phyloP scores from a whole-genome alignment of 768 basidiomycete genomes.

The Termitomyces sp. region DNA sequence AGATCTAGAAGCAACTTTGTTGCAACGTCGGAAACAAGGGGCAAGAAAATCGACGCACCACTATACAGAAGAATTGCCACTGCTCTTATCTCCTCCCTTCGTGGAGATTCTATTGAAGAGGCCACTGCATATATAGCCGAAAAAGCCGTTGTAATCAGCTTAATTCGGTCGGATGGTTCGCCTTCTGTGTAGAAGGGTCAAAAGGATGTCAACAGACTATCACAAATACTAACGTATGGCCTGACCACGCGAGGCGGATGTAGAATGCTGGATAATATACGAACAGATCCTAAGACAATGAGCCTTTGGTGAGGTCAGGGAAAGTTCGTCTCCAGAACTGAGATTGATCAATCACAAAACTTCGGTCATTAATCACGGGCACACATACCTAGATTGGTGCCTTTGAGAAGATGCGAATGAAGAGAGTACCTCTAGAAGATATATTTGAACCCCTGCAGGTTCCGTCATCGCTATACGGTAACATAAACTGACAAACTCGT shows the following conservation, averaged over 20 bases:
- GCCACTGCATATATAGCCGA: constrained; percentile 57
- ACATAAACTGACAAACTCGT: constrained; percentile 83
- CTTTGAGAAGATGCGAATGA: constrained; percentile 46
- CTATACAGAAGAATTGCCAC: constrained; percentile 77
- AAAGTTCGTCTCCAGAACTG: constrained; percentile 31
- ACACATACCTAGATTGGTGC: constrained; percentile 16
- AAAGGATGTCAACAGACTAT: neutral
- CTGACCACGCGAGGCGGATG: constrained; percentile 48
- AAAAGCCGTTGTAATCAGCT: constrained; percentile 62
- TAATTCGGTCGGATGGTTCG: constrained; percentile 49
- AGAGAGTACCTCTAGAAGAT: constrained; percentile 66
- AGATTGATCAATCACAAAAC: neutral
- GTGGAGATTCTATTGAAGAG: constrained; percentile 44
- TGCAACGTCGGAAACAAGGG: neutral
- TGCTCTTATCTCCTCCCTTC: constrained; percentile 72
- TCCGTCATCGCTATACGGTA: constrained; percentile 91
- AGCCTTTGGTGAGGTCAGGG: constrained; percentile 40
- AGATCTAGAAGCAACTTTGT: constrained; percentile 43
- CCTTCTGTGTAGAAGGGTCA: constrained; percentile 32
- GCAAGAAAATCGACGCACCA: constrained; percentile 38
- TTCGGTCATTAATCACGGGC: constrained; percentile 1
- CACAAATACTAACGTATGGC: constrained; percentile 40
- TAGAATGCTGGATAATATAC: constrained; percentile 69
- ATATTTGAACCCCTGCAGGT: constrained; percentile 60
- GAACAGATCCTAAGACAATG: constrained; percentile 84